These are phyloP conservation scores for Pseudozyma sp. DNA, from an alignment of 1,284 basidiomycete genomes.

Conservation along the genomic window DNA sequence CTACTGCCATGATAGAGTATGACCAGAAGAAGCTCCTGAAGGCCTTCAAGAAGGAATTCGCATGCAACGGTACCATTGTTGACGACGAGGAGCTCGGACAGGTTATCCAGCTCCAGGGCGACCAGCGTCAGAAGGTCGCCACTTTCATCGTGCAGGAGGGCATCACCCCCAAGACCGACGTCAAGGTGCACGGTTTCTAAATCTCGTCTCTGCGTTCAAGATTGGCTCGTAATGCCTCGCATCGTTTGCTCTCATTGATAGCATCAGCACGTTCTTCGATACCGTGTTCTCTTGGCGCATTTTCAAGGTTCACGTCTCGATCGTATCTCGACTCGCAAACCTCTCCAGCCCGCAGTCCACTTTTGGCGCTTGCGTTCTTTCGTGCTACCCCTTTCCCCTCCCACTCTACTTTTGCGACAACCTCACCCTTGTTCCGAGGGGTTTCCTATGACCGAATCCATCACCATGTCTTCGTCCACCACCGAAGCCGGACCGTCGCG, in stretches of 20 bases:
- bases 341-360: too few species aligned
- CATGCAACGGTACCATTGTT: constrained; percentile 97
- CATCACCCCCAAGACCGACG: constrained; percentile 63
- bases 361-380: too few species aligned
- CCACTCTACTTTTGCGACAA: not conserved
- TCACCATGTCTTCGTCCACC: not conserved
- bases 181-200: constrained; percentile 69
- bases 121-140: constrained; percentile 91
- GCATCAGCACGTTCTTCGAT: constrained; percentile 11
- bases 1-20: constrained; percentile 76
- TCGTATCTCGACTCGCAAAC: not conserved
- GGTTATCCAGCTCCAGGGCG: constrained; percentile 98
- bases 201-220: not conserved
- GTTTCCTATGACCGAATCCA: too few species aligned
- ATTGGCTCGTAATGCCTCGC: constrained; percentile 28
- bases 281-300: not conserved
- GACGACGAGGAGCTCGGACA: constrained; percentile 96
- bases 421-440: not conserved
- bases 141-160: constrained; percentile 66
- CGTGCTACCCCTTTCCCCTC: not conserved
- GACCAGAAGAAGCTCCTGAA: constrained; percentile 98
- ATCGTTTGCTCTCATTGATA: constrained; percentile 19
- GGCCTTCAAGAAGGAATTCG: constrained; percentile 99
- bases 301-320: too few species aligned
- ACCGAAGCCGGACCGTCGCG: constrained; percentile 36